A percentile compares a stretch with the other conserved stretches of the same genome.
phyloP scores from a whole-genome alignment of 2,329 filamentous ascomycete species.

The Fusarium oxysporum region DNA sequence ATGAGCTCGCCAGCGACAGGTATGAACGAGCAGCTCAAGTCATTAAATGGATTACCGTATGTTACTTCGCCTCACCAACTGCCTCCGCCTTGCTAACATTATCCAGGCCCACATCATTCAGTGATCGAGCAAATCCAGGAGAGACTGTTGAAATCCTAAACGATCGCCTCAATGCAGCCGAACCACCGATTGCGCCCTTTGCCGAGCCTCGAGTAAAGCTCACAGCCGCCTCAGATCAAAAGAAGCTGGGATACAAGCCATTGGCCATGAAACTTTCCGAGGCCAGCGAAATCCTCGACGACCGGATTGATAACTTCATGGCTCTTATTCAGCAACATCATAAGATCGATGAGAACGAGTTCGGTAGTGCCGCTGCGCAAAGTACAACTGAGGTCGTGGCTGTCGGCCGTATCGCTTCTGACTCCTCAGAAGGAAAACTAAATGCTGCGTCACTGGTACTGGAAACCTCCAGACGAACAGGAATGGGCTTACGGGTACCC shows the following conservation, averaged over 20 bases:
- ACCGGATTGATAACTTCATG: slow-evolving; percentile 91
- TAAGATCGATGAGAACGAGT: slow-evolving; percentile 79
- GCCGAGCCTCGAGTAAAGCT: slow-evolving; percentile 84
- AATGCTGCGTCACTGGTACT: slow-evolving; percentile 88
- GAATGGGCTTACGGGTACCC: slow-evolving; percentile 84
- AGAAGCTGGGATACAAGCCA: slow-evolving; percentile 91
- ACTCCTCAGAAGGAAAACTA: slow-evolving; percentile 85
- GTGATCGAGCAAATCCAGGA: slow-evolving; percentile 81
- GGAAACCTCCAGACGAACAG: slow-evolving; percentile 86
- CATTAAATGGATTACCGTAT: slow-evolving; percentile 47
- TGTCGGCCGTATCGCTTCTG: slow-evolving; percentile 90
- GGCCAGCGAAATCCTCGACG: slow-evolving; percentile 91
- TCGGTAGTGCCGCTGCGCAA: slow-evolving; percentile 88
- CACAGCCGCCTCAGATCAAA: slow-evolving; percentile 86
- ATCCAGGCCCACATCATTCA: slow-evolving; percentile 63
- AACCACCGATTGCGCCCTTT: slow-evolving; percentile 78
- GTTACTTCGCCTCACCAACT: slow-evolving; percentile 11
- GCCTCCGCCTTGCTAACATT: neutral
- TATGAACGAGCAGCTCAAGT: slow-evolving; percentile 50
- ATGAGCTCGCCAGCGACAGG: slow-evolving; percentile 51
- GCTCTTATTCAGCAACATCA: slow-evolving; percentile 79
- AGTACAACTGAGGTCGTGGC: slow-evolving; percentile 89
- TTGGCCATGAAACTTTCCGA: slow-evolving; percentile 96
- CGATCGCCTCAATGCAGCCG: slow-evolving; percentile 73
- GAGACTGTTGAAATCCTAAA: slow-evolving; percentile 88